Evolutionary conservation across 768 basidiomycete species (phyloP), one percentile per base, ranked within the genome.

Genomic region (Mycena pura): DNA sequence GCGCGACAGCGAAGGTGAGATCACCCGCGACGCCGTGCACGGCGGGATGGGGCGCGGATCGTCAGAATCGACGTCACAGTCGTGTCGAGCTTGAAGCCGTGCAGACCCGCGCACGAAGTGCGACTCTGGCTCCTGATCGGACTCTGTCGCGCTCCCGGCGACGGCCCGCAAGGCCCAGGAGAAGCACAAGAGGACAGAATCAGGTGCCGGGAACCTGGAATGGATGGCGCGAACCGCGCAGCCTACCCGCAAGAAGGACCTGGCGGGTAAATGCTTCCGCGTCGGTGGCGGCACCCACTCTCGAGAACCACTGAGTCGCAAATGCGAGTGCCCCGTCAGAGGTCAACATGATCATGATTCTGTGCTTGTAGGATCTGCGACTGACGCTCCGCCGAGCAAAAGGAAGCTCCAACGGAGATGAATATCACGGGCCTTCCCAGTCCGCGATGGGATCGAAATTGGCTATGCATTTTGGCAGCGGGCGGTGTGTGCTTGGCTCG

Each of bases 1-100:
- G 60, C 8, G 63, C 40, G 49, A 85, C 82, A 0, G 72, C 70
- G 36, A 70, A 70, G 1, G 62, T 63, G 52, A 70, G 64, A 2
- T 58, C 57, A 10, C 48, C 64, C 3, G 59, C 60, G 32, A 70
- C 48, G 17, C 58, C 63, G 5, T 43, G 44, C 1, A 38, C 27
- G 2, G 14, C 6, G 6, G 57, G 46, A 13, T 56, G 49, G 57
- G 3, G 28, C 41, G 13, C 52, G 47, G 62, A 63, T 55, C 10
- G 36, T 43, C 5, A 39, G 27, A 1, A 57, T 57, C 11, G 62
- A 44, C 4, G 27, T 44, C 17, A 47, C 38, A 2, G 39, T 47
- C 10, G 31, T 45, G 2, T 59, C 47, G 24, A 64, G 11, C 9
- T 43, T 13, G 15, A 64, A 28, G 43, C 19, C 36, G 29, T 43